Evolutionary conservation across 1,284 basidiomycete genomes (phyloP).

Genomic region (Cryptococcus sp.): DNA sequence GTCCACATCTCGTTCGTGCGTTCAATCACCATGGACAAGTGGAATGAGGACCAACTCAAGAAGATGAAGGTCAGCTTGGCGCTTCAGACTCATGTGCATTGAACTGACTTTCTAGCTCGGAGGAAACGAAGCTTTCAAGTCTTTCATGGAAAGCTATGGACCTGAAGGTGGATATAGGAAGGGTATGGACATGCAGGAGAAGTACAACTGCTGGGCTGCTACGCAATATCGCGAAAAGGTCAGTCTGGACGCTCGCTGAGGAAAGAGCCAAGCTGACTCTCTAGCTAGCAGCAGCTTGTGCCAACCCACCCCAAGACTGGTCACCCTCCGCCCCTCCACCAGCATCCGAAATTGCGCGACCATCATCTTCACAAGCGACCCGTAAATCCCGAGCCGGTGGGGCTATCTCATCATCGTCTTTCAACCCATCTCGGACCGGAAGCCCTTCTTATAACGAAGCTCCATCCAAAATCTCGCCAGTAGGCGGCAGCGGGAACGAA

Average conservation of each 20-base stretch:
- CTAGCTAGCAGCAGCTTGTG: conserved; percentile 41
- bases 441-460: conserved; percentile 9
- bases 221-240: conserved; percentile 88
- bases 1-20: conserved; percentile 69
- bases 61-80: conserved; percentile 80
- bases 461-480: neutral
- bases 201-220: conserved; percentile 88
- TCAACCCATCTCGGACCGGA: conserved; percentile 18
- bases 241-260: conserved; percentile 7
- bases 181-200: conserved; percentile 66
- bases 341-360: conserved; percentile 29
- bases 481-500: conserved; percentile 35
- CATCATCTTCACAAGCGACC: conserved; percentile 41
- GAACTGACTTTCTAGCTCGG: conserved; percentile 58
- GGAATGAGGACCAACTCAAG: conserved; percentile 82
- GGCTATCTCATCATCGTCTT: conserved; percentile 15
- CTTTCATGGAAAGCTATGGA: conserved; percentile 70
- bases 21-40: conserved; percentile 92
- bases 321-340: conserved; percentile 41
- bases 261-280: neutral
- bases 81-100: neutral
- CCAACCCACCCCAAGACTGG: conserved; percentile 39
- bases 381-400: conserved; percentile 40
- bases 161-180: conserved; percentile 71
- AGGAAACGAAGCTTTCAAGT: conserved; percentile 73